Percentiles rank a stretch among this genome's conserved stretches.
Evolutionary conservation across 2,329 filamentous ascomycete genomes (phyloP).

Genomic region (Fusarium sp.): DNA sequence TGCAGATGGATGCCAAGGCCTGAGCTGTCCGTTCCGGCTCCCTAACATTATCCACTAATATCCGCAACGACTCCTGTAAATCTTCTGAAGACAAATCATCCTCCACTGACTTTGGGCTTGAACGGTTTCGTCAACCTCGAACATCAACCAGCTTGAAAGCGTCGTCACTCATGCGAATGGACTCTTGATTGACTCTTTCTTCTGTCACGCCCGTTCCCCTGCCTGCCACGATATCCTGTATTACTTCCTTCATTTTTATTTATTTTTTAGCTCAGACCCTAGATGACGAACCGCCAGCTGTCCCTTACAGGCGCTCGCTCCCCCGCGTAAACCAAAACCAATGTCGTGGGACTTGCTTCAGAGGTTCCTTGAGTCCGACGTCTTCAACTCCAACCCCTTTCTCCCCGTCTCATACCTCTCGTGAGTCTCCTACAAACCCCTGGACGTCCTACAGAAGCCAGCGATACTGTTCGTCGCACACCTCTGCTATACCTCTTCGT

Average conservation of each 20-base stretch:
- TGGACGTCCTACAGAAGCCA: neutral
- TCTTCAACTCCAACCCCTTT: conserved; percentile 91
- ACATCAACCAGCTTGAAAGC: conserved; percentile 19
- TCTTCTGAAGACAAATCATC: conserved; percentile 7
- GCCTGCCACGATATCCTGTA: conserved; percentile 1
- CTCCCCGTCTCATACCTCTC: conserved; percentile 88
- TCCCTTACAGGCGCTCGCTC: conserved; percentile 42
- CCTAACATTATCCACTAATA: conserved; percentile 28
- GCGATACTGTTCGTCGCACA: neutral
- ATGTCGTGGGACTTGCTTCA: conserved; percentile 89
- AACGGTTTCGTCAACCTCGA: conserved; percentile 19
- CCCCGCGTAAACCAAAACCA: conserved; percentile 56
- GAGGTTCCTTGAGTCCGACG: conserved; percentile 91
- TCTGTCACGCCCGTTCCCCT: neutral
- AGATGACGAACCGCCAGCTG: conserved; percentile 50
- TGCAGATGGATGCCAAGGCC: neutral
- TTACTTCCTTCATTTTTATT: conserved; percentile 3
- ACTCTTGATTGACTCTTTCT: conserved; percentile 20
- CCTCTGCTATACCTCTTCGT: neutral
- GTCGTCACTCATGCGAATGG: conserved; percentile 20
- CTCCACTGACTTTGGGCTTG: neutral
- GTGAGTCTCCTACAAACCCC: conserved; percentile 60
- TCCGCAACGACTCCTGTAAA: conserved; percentile 34
- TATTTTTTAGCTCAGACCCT: conserved; percentile 37
- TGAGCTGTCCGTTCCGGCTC: conserved; percentile 7